Base-by-base conservation (phyloP, 495 filamentous ascomycete species). In the Tuber microsphaerosporum region DNA sequence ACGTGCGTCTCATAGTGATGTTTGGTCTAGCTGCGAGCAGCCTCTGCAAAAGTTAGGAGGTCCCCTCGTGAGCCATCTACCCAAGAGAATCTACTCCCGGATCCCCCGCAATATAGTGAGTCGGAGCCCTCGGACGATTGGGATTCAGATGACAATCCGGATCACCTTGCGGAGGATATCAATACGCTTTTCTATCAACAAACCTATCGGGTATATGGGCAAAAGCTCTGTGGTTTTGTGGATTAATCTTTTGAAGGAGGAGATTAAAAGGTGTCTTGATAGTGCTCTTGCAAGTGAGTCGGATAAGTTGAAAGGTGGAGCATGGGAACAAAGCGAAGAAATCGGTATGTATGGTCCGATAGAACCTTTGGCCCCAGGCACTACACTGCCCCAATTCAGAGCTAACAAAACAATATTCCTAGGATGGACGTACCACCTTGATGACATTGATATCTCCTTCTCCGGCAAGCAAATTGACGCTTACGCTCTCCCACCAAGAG, bases 401-500 rank as follows among this genome's bases (percentile, higher is more conserved):
- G 46, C 1, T 45, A 68, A 12, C 20, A 17, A 34, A n/a, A n/a
- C 37, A 56, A 69, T 20, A 16, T 26, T 34, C 72, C 74, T 76
- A 74, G 75, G 48, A 65, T 65, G 45, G 42, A 37, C 71, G 14
- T 81, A 76, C 69, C 71, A n/a, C 69, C 26, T 68, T 70, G 80
- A 78, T 44, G 79, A 78, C 61, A 39, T 74, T 1, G 76, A 81
- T 51, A 41, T 75, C 43, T 74, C 74, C 10, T 71, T 71, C 20
- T 69, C 26, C 45, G 69, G 68, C 48, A 61, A 48, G 45, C 73
- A 81, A 12, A 73, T 81, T 41, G 79, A 81, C 51, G 72, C 71
- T 56, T 82, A 80, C 72, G 26, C 34, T 42, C 71, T 90, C 20
- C 89, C 89, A 0, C 75, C 83, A 0, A 86, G 86, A 74, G 81